These are phyloP conservation scores for Calocybe indica DNA, from an alignment of 768 basidiomycete species.

Conservation along the genomic window DNA sequence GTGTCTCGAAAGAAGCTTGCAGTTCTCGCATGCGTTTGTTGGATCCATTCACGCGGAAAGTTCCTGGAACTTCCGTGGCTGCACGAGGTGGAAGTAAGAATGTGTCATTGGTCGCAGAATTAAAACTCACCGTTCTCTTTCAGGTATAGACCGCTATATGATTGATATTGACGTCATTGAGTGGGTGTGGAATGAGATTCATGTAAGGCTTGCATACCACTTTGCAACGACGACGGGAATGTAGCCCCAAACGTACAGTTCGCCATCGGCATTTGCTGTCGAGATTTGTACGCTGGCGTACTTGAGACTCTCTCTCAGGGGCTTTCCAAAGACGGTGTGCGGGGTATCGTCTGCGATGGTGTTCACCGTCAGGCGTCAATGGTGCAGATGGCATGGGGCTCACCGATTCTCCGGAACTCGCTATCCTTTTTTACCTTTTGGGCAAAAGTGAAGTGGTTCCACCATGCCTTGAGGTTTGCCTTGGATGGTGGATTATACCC, in stretches of 20 bases:
- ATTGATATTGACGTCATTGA: background rate
- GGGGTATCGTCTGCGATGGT: background rate
- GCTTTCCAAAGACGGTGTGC: slow-evolving; percentile 70
- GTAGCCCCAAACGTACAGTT: slow-evolving; percentile 87
- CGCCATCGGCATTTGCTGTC: slow-evolving; percentile 76
- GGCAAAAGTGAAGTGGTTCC: slow-evolving; percentile 66
- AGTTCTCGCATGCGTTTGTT: slow-evolving; percentile 94
- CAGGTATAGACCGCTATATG: slow-evolving; percentile 76
- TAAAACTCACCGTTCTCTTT: slow-evolving; percentile 76
- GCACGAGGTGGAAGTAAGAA: slow-evolving; percentile 3
- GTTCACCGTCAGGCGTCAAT: slow-evolving; percentile 1
- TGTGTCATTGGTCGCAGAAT: slow-evolving; percentile 1
- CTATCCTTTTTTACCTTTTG: slow-evolving; percentile 57
- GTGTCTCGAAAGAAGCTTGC: slow-evolving; percentile 84
- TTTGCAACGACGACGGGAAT: slow-evolving; percentile 98
- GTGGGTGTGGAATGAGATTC: background rate
- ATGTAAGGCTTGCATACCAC: slow-evolving; percentile 52
- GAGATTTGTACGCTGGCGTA: slow-evolving; percentile 93
- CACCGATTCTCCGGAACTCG: slow-evolving; percentile 35
- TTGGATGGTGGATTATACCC: slow-evolving; percentile 34
- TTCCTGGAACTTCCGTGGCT: slow-evolving; percentile 90
- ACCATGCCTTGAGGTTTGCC: slow-evolving; percentile 73
- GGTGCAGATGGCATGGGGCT: slow-evolving; percentile 10
- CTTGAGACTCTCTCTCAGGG: slow-evolving; percentile 76
- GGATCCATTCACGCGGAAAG: slow-evolving; percentile 95